phyloP scores from a whole-genome alignment of 2,329 filamentous ascomycete species.

The Allantophomopsis lycopodina region DNA sequence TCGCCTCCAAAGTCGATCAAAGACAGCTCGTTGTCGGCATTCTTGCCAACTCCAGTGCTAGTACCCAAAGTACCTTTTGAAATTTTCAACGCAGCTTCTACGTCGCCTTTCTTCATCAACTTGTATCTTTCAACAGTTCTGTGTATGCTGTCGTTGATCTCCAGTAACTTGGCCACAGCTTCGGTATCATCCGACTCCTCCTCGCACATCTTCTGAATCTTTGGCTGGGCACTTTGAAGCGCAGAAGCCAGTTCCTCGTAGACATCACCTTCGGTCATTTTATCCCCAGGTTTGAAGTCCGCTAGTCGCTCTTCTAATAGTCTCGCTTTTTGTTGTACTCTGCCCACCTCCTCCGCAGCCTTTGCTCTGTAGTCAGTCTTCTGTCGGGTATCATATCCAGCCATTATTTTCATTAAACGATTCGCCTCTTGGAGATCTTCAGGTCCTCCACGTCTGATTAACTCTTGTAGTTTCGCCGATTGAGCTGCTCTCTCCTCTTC shows the following conservation, averaged over 20 bases:
- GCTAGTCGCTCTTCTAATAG: constrained; percentile 88
- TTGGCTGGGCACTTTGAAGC: constrained; percentile 86
- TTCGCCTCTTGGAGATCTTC: constrained; percentile 95
- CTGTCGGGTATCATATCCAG: constrained; percentile 84
- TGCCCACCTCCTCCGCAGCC: constrained; percentile 85
- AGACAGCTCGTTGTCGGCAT: constrained; percentile 66
- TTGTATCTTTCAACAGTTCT: constrained; percentile 92
- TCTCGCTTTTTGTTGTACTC: constrained; percentile 90
- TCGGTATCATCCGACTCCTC: constrained; percentile 96
- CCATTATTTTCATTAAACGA: constrained; percentile 98
- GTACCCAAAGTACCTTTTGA: constrained; percentile 66
- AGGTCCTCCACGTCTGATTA: constrained; percentile 83
- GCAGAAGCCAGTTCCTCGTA: constrained; percentile 79
- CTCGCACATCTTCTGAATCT: constrained; percentile 99
- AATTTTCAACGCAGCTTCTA: constrained; percentile 71
- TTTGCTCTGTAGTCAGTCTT: constrained; percentile 98
- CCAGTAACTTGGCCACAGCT: constrained; percentile 85
- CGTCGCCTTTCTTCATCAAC: constrained; percentile 87
- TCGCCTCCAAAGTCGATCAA: constrained; percentile 80
- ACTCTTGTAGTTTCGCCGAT: constrained; percentile 93
- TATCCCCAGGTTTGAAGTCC: constrained; percentile 68
- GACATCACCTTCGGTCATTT: constrained; percentile 54
- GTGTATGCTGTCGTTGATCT: constrained; percentile 98
- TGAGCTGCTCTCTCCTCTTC: constrained; percentile 90
- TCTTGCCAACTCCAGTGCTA: constrained; percentile 49